Evolutionary conservation across 73 alveolate genomes (phyloP), one percentile per base, ranked within the genome.

Genomic region (Paramecium primaurelia): DNA sequence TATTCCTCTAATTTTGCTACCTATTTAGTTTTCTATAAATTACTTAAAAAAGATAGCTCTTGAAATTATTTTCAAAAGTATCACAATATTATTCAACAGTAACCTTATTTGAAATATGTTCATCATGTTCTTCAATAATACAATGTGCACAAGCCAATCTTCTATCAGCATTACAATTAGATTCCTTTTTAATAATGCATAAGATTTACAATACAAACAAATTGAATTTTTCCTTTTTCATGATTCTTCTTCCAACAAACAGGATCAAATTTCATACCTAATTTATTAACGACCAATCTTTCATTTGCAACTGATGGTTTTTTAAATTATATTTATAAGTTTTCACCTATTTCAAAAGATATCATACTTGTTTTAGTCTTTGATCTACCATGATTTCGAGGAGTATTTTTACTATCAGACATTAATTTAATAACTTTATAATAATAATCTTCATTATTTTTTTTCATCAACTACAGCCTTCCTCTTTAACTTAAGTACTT

Each of bases 251-350:
- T 80, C 77, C 75, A 45, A 49, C 91, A 80, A 40, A 80, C 91
- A 6, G 91, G 91, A 80, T 80, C 91, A 47, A 80, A 80, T 80
- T 80, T 80, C 91, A 80, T 80, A 25, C 91, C 91, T 36, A 80
- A 80, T 80, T 49, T 80, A 47, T 80, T 80, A 42, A 80, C 77
- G 71, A 80, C 37, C 26, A 80, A 80, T 49, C 91, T 80, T 11
- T 80, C 91, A 80, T 80, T 80, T 26, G 59, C 59, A 30, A 6
- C 36, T 40, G 58, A 30, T 37, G 87, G 87, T 73, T 73, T 37
- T 26, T 64, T 64, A 26, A 25, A 64, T 34, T 64, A 51, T 16
- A 64, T 34, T 64, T 64, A 64, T 5, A 64, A 34, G 9, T 64
- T 64, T 20, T 64, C 84, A 12, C 84, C 84, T 54, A 54, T 54